Evolutionary conservation across 1,284 basidiomycete species (phyloP).

Genomic region (Ceratobasidium theobromae): DNA sequence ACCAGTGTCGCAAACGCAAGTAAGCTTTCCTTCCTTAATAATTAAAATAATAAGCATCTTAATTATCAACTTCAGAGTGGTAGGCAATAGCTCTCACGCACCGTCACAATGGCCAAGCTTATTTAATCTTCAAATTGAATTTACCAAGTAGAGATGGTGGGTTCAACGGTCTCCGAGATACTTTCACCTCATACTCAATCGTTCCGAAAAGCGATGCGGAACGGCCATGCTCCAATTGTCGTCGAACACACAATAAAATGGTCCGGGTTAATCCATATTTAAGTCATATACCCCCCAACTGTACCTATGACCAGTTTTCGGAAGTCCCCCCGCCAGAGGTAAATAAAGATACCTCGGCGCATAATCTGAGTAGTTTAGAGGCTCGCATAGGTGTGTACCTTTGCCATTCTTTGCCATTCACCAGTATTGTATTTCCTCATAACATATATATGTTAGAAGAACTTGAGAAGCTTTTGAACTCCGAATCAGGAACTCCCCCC

Average conservation of each 20-base stretch:
- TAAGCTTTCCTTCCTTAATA: neutral
- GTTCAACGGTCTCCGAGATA: neutral
- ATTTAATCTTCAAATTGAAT: neutral
- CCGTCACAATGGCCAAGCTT: neutral
- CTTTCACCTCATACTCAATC: neutral
- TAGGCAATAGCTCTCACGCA: neutral
- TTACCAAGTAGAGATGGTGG: constrained; percentile 12
- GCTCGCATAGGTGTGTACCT: constrained; percentile 7
- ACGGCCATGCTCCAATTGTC: constrained; percentile 16
- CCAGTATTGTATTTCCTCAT: neutral
- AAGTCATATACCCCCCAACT: constrained; percentile 3
- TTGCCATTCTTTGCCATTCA: neutral
- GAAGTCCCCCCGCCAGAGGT: neutral
- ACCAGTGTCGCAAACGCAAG: constrained; percentile 28
- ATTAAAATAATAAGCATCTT: neutral
- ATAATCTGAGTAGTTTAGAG: neutral
- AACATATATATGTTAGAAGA: constrained; percentile 1
- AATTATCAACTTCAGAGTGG: constrained; percentile 10
- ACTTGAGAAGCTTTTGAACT: neutral
- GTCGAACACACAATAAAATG: constrained; percentile 16
- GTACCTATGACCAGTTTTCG: constrained; percentile 13
- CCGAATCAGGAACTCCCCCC: neutral
- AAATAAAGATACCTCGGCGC: neutral
- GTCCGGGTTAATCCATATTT: constrained; percentile 21
- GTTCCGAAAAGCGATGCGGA: neutral